Conservation (phyloP, 805 yeast species). For the Yarrowia keelungensis region DNA sequence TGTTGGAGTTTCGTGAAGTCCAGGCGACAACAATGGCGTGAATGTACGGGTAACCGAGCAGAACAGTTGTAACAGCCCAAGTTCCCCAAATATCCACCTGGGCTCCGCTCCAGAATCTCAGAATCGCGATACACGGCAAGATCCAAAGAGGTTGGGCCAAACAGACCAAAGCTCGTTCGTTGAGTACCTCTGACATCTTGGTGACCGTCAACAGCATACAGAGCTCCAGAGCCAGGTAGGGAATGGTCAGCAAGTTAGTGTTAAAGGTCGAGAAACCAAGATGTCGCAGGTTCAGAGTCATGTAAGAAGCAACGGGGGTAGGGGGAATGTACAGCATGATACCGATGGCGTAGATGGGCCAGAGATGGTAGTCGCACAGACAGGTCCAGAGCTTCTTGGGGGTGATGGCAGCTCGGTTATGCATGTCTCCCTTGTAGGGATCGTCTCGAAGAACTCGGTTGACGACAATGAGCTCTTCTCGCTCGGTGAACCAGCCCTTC, state of each 20-base stretch:
- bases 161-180: slow-evolving; percentile 41
- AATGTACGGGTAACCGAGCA: slow-evolving; percentile 50
- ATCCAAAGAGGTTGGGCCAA: slow-evolving; percentile 41
- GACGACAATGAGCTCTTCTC: slow-evolving; percentile 64
- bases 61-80: slow-evolving; percentile 46
- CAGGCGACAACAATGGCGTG: slow-evolving; percentile 65
- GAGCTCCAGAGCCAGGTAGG: slow-evolving; percentile 41
- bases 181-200: slow-evolving; percentile 40
- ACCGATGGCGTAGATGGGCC: slow-evolving; percentile 63
- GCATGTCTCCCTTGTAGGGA: slow-evolving; percentile 69
- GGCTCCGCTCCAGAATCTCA: slow-evolving; percentile 43
- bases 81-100: slow-evolving; percentile 47
- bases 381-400: slow-evolving; percentile 53
- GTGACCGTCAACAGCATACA: slow-evolving; percentile 40
- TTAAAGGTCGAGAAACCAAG: slow-evolving; percentile 62
- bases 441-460: slow-evolving; percentile 68
- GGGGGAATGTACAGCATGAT: slow-evolving; percentile 53
- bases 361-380: slow-evolving; percentile 58
- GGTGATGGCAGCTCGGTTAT: slow-evolving; percentile 62
- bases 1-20: slow-evolving; percentile 67
- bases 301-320: slow-evolving; percentile 53
- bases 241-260: slow-evolving; percentile 59
- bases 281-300: slow-evolving; percentile 57
- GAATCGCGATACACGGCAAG: slow-evolving; percentile 40
- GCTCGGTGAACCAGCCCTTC: slow-evolving; percentile 62